A percentile compares a stretch with the other conserved stretches of the same genome.
These are phyloP conservation scores for Sherardia arvensis DNA, from an alignment of 257 asterid species.

Conservation along the genomic window DNA sequence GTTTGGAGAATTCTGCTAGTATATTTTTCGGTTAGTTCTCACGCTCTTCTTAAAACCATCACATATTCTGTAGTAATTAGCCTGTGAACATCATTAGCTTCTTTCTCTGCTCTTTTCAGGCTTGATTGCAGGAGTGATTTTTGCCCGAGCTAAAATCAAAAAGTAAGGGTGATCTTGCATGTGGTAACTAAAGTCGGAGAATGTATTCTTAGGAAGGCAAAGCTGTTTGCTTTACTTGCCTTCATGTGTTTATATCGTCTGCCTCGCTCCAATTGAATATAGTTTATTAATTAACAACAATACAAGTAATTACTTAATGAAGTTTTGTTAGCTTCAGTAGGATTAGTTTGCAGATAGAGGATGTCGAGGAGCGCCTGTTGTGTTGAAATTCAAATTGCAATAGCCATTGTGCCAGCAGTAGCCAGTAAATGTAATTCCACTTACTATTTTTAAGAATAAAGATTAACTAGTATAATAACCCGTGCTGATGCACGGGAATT, in stretches of 20 bases:
- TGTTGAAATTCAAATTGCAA: no score
- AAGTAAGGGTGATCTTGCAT: background rate
- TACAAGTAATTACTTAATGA: background rate
- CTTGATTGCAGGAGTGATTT: conserved; percentile 76
- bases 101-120: conserved; percentile 32
- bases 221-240: background rate
- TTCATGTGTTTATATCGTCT: background rate
- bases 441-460: no score
- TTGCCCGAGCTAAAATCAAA: conserved; percentile 66
- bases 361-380: background rate
- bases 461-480: no score
- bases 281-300: background rate
- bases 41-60: background rate
- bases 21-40: conserved; percentile 61
- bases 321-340: background rate
- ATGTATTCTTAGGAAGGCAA: background rate
- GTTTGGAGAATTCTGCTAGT: conserved; percentile 73
- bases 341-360: background rate
- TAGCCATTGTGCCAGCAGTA: no score
- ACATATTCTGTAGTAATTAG: background rate
- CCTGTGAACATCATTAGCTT: background rate
- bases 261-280: background rate
- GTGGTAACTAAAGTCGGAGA: background rate
- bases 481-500: no score
- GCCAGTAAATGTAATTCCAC: no score